A percentile compares a stretch with the other conserved stretches of the same genome.
phyloP scores from a whole-genome alignment of 306 rosid genomes.

The Quercus engelmannii region DNA sequence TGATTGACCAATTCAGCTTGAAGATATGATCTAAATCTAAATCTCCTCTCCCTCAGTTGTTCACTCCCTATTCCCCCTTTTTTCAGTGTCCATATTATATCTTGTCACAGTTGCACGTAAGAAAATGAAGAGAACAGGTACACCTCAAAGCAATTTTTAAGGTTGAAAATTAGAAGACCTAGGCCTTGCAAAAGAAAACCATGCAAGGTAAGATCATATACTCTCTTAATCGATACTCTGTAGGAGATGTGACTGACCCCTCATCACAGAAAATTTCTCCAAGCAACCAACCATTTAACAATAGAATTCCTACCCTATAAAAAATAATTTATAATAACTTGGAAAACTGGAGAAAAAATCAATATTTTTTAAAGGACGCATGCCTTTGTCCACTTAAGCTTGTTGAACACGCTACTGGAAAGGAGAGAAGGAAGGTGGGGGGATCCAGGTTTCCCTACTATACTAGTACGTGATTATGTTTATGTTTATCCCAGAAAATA shows the following conservation, averaged over 20 bases:
- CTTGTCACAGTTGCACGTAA: background rate
- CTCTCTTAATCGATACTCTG: background rate
- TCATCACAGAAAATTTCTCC: background rate
- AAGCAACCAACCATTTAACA: background rate
- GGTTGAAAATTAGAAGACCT: background rate
- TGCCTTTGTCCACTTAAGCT: background rate
- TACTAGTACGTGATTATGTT: no score
- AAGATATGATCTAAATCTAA: no score
- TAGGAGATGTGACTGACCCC: background rate
- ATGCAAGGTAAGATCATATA: background rate
- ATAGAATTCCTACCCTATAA: background rate
- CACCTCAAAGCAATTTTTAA: background rate
- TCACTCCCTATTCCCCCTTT: background rate
- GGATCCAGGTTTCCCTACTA: no score
- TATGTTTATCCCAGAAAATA: no score
- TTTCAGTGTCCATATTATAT: background rate
- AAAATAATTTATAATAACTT: no score
- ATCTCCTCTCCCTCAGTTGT: no score
- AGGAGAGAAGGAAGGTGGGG: background rate
- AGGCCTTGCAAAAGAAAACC: background rate
- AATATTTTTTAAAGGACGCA: background rate
- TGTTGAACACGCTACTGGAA: background rate
- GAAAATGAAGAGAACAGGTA: background rate
- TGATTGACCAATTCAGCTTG: background rate
- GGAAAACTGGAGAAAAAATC: background rate